Base-by-base conservation (phyloP, 192 early-diverging fungal species). In the Coemansia javaensis region DNA sequence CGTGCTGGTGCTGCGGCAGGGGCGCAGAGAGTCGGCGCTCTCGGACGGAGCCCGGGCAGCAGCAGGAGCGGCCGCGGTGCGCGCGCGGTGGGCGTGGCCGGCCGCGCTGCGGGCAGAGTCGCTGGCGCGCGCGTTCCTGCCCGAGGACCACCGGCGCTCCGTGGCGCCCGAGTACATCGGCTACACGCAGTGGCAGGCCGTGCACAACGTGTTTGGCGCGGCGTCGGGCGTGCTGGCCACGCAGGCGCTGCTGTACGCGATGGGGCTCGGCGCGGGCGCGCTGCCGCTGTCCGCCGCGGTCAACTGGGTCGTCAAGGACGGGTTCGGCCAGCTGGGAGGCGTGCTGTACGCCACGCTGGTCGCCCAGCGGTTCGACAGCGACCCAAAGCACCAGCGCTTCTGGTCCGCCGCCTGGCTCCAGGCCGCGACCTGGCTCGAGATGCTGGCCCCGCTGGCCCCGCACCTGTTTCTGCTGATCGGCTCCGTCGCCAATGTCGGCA, bases 261-360 rank as follows among this genome's bases (percentile, higher is more conserved):
- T 93, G 56, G 90, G 89, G 6, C 74, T 93, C 5, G 85, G 86
- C 12, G 78, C 86, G 7, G 83, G 80, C 22, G 79, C 84, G n/a
- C 79, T 85, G 28, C 81, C 83, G 36, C 62, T 86, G 45, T 89
- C 90, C 10, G 90, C 88, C 1, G 86, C 89, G 0, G 81, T 90
- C 28, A 93, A 90, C 66, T 93, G 89, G 89, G 83, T 93, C 42
- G 82, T 93, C 58, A 93, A 93, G 72, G 90, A 93, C 52, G 90
- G 90, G 1, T 79, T 91, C 20, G 89, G 90, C 8, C 83, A 91
- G 35, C 69, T 91, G 0, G 89, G 89, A 18, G 90, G 89, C 17
- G 89, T 93, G 9, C 32, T 89, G 0, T 93, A 89, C 59, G 90
- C 89, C 2, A 85, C 82, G 7, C 69, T 80, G 44, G 77, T 90